Evolutionary conservation across 2,329 filamentous ascomycete genomes (phyloP).

Genomic region (Hawksworthiomyces lignivorus): DNA sequence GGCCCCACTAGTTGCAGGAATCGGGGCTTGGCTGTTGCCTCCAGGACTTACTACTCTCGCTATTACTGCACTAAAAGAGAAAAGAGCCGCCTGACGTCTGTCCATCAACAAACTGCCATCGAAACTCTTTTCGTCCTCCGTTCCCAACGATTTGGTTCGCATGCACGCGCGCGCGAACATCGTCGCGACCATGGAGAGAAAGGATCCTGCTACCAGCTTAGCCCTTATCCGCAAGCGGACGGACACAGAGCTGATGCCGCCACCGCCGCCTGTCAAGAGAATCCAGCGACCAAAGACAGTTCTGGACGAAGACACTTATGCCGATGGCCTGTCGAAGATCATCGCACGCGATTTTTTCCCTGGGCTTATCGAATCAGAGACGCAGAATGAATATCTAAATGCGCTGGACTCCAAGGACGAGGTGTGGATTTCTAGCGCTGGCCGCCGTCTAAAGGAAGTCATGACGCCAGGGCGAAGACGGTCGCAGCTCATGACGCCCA

Average conservation of each 20-base stretch:
- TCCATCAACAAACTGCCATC: too few species aligned
- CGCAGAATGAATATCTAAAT: conserved; percentile 86
- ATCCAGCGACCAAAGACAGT: conserved; percentile 86
- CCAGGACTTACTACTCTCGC: too few species aligned
- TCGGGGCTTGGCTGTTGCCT: too few species aligned
- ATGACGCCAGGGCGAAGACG: conserved; percentile 65
- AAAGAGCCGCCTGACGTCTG: too few species aligned
- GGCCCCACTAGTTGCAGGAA: neutral
- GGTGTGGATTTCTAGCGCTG: conserved; percentile 79
- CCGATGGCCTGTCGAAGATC: conserved; percentile 81
- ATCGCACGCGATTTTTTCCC: conserved; percentile 97
- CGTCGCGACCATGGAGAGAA: conserved; percentile 8
- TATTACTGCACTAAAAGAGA: too few species aligned
- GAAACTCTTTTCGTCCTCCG: too few species aligned
- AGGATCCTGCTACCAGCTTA: conserved; percentile 31
- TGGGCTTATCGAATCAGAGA: conserved; percentile 75
- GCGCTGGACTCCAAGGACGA: conserved; percentile 80
- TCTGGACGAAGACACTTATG: conserved; percentile 91
- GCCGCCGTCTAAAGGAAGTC: conserved; percentile 61
- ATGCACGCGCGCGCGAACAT: too few species aligned
- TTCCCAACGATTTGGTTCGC: too few species aligned
- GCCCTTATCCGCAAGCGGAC: conserved; percentile 61
- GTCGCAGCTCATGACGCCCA: neutral
- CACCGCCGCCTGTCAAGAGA: conserved; percentile 74
- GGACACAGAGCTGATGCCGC: conserved; percentile 74